Conservation (phyloP, 805 yeast species). For the Saccharomycopsis lassenensis region DNA sequence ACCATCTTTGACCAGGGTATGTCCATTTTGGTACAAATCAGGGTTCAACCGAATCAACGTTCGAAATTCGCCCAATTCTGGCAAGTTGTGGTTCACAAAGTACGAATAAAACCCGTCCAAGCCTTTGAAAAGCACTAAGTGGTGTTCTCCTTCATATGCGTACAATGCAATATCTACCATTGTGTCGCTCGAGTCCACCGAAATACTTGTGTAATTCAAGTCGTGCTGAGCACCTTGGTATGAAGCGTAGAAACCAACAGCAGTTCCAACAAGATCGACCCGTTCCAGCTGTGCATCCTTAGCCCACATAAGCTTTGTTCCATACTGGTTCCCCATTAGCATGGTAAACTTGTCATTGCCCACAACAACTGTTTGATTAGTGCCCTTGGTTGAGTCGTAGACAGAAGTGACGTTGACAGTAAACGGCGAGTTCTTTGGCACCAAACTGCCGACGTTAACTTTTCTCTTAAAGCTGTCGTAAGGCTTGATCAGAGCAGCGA, state of each 20-base stretch:
- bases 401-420: no score
- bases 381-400: no score
- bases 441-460: no score
- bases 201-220: not conserved
- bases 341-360: slow-evolving; percentile 3
- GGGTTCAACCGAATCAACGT: not conserved
- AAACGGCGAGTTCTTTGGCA: no score
- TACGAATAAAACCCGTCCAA: slow-evolving; percentile 1
- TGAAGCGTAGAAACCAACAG: slow-evolving; percentile 1
- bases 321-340: not conserved
- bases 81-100: not conserved
- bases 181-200: not conserved
- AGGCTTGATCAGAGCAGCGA: no score
- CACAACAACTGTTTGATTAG: no score
- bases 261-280: not conserved
- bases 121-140: not conserved
- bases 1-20: not conserved
- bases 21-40: slow-evolving; percentile 1
- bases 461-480: no score
- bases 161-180: not conserved
- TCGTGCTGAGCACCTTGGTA: not conserved
- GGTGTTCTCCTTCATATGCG: slow-evolving; percentile 1
- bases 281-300: not conserved
- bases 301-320: not conserved
- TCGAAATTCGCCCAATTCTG: not conserved